Evolutionary conservation across 345 rosid genomes (phyloP), one percentile per base, ranked within the genome.

Genomic region (Populus tremula): DNA sequence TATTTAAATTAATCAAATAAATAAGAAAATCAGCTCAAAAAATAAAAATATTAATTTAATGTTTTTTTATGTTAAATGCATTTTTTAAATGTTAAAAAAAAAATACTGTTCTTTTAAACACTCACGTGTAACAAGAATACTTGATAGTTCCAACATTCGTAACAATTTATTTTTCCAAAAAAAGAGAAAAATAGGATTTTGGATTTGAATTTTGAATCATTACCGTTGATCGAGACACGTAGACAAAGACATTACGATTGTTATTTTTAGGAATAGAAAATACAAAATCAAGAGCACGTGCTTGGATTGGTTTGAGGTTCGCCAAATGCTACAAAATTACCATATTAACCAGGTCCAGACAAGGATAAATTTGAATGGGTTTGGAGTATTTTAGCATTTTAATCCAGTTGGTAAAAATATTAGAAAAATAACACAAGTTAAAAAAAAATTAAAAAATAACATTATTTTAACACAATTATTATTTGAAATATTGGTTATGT

Each of bases 401-500:
- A 33, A 33, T 5, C 36, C 36, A 33, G 36, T 4, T 33, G 5
- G 1, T 33, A 33, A 4, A 33, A 4, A 4, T 33, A 33, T 4
- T 33, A 5, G 1, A 5, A 33, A 33, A 4, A 33, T 4, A 33
- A 0, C 0, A 33, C 5, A 33, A 33, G 5, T 33, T 33, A 0
- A 0, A 33, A 5, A 33, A 33, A 33, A 4, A 33, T 4, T 33
- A 4, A 33, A 33, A 33, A 33, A 33, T 33, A 33, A 4, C 36
- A 33, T 4, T 4, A 0, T 33, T 33, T 33, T 33, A 4, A 4
- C 0, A 33, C 35, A 4, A 33, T 0, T 2, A 3, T 33, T 3
- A 4, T 33, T 33, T 4, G 0, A 4, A 4, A 33, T 3, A 33
- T 33, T 33, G 5, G 35, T 33, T 33, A 3, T 0, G 35, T 4